Base-by-base conservation (phyloP, 345 rosid species). In the Populus ilicifolia region DNA sequence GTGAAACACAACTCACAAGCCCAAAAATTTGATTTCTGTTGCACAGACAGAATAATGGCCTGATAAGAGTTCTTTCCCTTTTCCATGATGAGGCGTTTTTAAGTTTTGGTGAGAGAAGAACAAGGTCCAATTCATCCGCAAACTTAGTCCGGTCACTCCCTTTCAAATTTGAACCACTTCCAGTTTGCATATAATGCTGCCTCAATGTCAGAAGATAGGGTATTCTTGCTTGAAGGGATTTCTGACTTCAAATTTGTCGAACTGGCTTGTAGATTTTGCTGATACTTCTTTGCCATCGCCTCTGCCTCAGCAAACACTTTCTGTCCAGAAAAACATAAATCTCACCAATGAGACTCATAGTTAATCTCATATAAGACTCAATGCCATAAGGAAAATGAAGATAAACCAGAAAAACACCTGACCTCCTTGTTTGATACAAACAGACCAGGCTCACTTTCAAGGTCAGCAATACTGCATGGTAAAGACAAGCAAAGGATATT, bases 161-260 rank as follows among this genome's bases (percentile, higher is more conserved):
- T 80, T 84, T 90, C 92, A 69, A 95, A 95, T 82, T 74, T 89
- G 90, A 95, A 92, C 98, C 99, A 95, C 36, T 89, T 86, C 99
- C 97, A 93, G 67, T 95, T 95, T 68, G 97, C 91, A 68, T 88
- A 93, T 61, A 86, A 64, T 66, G 80, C 83, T 77, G 85, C 89
- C 82, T 92, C 97, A 6, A 80, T 79, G 1, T 84, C 87, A 62
- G 86, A 88, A 68, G 89, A 79, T 69, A 83, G 74, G 71, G 78
- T 69, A 66, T 83, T 81, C 59, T 52, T 52, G 36, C 71, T 75
- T 7, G 85, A 86, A 74, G 85, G 79, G 73, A 70, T 66, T 66
- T 82, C 90, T 9, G 71, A 36, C 67, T 76, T 84, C 7, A 35
- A 33, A 69, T 65, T 70, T 20, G 73, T 70, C 61, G 77, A 54